A percentile compares a stretch with the other conserved stretches of the same genome.
phyloP scores from a whole-genome alignment of 805 yeast species.

The Candida montana region DNA sequence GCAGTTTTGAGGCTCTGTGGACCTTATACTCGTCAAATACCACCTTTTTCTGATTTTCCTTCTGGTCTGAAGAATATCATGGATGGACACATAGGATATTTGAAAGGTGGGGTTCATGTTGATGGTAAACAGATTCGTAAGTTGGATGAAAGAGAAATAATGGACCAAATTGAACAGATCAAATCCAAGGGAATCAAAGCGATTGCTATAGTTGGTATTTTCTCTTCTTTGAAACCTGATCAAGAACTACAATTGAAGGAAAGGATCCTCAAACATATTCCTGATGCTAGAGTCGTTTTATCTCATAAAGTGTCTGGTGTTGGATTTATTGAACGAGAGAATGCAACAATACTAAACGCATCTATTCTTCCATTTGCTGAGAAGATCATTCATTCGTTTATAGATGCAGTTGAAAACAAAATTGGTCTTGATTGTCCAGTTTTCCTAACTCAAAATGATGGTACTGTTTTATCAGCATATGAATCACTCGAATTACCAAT shows the following conservation, averaged over 20 bases:
- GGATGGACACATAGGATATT: slow-evolving; percentile 30
- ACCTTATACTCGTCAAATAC: slow-evolving; percentile 32
- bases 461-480: slow-evolving; percentile 38
- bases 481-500: slow-evolving; percentile 40
- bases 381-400: slow-evolving; percentile 35
- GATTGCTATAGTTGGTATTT: slow-evolving; percentile 36
- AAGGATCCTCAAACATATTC: slow-evolving; percentile 29
- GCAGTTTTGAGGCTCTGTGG: slow-evolving; percentile 41
- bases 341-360: slow-evolving; percentile 43
- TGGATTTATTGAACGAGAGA: slow-evolving; percentile 42
- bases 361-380: slow-evolving; percentile 38
- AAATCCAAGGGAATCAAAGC: slow-evolving; percentile 29
- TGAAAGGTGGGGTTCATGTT: slow-evolving; percentile 37
- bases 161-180: slow-evolving; percentile 27
- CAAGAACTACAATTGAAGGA: slow-evolving; percentile 34
- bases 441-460: slow-evolving; percentile 41
- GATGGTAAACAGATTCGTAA: slow-evolving; percentile 35
- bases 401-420: slow-evolving; percentile 25
- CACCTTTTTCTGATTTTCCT: slow-evolving; percentile 43
- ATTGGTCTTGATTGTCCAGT: slow-evolving; percentile 21
- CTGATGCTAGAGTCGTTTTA: slow-evolving; percentile 31
- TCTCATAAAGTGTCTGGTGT: slow-evolving; percentile 39
- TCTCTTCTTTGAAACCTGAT: slow-evolving; percentile 30
- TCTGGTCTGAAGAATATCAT: slow-evolving; percentile 29
- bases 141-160: slow-evolving; percentile 26